Evolutionary conservation across 2,329 filamentous ascomycete species (phyloP).

Genomic region (Neonectria coccinea): DNA sequence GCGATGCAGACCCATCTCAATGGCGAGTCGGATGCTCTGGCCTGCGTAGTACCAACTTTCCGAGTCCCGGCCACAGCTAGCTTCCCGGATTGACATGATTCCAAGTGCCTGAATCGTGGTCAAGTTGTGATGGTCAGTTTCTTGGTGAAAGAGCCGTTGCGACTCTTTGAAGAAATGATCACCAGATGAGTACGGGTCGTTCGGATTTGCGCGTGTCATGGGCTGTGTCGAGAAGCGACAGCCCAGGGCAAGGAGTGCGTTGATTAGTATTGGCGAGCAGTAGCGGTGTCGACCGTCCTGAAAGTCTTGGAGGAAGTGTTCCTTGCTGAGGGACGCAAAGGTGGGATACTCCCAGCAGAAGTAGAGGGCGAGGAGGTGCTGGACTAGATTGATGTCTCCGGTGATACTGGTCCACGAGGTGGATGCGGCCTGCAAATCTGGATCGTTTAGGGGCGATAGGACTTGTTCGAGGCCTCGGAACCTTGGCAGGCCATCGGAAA

Average conservation of each 20-base stretch:
- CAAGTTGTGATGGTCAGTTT: slow-evolving; percentile 69
- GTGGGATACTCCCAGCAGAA: slow-evolving; percentile 84
- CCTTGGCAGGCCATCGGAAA: slow-evolving; percentile 48
- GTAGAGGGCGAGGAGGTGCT: slow-evolving; percentile 74
- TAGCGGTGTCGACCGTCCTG: slow-evolving; percentile 69
- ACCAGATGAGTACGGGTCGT: slow-evolving; percentile 73
- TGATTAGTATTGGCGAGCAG: slow-evolving; percentile 75
- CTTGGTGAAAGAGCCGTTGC: slow-evolving; percentile 68
- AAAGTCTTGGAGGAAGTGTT: slow-evolving; percentile 77
- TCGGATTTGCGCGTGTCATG: slow-evolving; percentile 70
- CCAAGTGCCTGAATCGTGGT: slow-evolving; percentile 81
- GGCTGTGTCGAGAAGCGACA: slow-evolving; percentile 76
- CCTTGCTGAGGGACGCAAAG: slow-evolving; percentile 78
- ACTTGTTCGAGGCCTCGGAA: slow-evolving; percentile 61
- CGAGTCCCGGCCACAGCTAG: slow-evolving; percentile 77
- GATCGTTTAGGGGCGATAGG: slow-evolving; percentile 58
- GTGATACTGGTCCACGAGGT: slow-evolving; percentile 72
- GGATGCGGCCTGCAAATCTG: slow-evolving; percentile 57
- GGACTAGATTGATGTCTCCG: slow-evolving; percentile 66
- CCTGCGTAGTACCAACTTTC: slow-evolving; percentile 80
- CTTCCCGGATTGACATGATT: slow-evolving; percentile 81
- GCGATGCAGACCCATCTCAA: slow-evolving; percentile 78
- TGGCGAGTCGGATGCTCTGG: slow-evolving; percentile 76
- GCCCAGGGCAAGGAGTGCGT: slow-evolving; percentile 73
- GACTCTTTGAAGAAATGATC: slow-evolving; percentile 81